Percentiles rank a stretch among this genome's conserved stretches.
Evolutionary conservation across 2,329 filamentous ascomycete genomes (phyloP).

Genomic region (Alternaria sp.): DNA sequence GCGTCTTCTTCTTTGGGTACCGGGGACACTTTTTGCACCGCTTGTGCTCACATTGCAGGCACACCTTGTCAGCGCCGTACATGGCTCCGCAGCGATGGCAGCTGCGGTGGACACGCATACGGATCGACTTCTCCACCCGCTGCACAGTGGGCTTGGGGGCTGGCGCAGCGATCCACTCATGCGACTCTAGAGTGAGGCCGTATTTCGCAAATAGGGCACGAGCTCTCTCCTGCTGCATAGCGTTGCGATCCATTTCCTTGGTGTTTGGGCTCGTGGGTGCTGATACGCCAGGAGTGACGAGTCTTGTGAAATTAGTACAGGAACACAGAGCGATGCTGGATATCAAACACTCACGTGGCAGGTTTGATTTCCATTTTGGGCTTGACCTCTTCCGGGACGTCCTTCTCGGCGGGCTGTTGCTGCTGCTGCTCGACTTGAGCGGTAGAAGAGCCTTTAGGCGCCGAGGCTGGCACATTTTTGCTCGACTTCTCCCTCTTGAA

Average conservation of each 20-base stretch:
- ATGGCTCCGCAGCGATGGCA: slow-evolving; percentile 82
- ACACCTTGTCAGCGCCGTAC: slow-evolving; percentile 77
- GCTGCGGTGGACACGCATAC: slow-evolving; percentile 77
- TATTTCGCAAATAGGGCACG: slow-evolving; percentile 55
- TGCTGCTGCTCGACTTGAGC: slow-evolving; percentile 14
- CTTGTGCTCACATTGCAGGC: slow-evolving; percentile 77
- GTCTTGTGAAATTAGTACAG: slow-evolving; percentile 14
- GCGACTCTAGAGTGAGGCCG: slow-evolving; percentile 53
- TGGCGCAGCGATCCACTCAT: slow-evolving; percentile 46
- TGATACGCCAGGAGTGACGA: slow-evolving; percentile 9
- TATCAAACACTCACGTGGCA: slow-evolving; percentile 12
- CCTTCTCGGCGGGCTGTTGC: slow-evolving; percentile 11
- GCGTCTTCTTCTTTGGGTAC: slow-evolving; percentile 71
- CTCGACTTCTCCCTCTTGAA: slow-evolving; percentile 47
- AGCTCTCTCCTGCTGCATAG: slow-evolving; percentile 52
- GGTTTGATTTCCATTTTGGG: slow-evolving; percentile 14
- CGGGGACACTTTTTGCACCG: slow-evolving; percentile 83
- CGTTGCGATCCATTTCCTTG: slow-evolving; percentile 41
- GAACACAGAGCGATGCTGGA: not conserved
- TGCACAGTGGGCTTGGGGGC: slow-evolving; percentile 45
- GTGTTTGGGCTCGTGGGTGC: slow-evolving; percentile 23
- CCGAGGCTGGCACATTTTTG: slow-evolving; percentile 22
- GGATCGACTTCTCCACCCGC: slow-evolving; percentile 77
- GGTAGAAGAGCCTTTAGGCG: slow-evolving; percentile 22
- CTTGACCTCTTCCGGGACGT: slow-evolving; percentile 11